Conservation (phyloP, 768 basidiomycete genomes). For the Pleurotus tuoliensis region DNA sequence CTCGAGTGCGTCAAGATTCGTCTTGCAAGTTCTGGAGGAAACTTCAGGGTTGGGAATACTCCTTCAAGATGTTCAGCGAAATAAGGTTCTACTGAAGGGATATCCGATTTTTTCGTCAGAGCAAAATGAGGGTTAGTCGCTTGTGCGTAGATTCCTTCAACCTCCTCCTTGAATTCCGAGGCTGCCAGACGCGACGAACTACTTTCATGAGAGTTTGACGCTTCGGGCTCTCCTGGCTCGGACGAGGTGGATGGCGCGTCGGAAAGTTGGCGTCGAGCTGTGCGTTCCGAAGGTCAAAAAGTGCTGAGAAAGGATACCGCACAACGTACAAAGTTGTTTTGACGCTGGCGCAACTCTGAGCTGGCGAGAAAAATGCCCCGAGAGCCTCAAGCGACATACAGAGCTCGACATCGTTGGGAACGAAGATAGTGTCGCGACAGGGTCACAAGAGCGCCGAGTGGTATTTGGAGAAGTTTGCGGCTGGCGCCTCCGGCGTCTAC, state of each 20-base stretch:
- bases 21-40: slow-evolving; percentile 66
- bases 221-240: not conserved
- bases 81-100: slow-evolving; percentile 12
- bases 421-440: slow-evolving; percentile 2
- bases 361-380: not conserved
- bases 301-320: not conserved
- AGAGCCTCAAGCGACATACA: slow-evolving; percentile 3
- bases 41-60: slow-evolving; percentile 62
- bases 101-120: not conserved
- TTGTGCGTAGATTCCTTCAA: not conserved
- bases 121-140: not conserved
- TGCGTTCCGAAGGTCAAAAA: not conserved
- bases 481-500: no score
- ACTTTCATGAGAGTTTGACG: not conserved
- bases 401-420: slow-evolving; percentile 6
- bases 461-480: no score
- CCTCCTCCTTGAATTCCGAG: not conserved
- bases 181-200: slow-evolving; percentile 2
- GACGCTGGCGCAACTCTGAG: not conserved
- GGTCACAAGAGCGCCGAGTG: not conserved
- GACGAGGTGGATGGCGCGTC: not conserved
- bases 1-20: slow-evolving; percentile 78
- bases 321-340: not conserved
- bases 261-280: not conserved
- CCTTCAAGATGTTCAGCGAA: slow-evolving; percentile 56